A percentile compares a stretch with the other conserved stretches of the same genome.
Evolutionary conservation across 2,329 filamentous ascomycete genomes (phyloP).

Genomic region (Ilyonectria robusta): DNA sequence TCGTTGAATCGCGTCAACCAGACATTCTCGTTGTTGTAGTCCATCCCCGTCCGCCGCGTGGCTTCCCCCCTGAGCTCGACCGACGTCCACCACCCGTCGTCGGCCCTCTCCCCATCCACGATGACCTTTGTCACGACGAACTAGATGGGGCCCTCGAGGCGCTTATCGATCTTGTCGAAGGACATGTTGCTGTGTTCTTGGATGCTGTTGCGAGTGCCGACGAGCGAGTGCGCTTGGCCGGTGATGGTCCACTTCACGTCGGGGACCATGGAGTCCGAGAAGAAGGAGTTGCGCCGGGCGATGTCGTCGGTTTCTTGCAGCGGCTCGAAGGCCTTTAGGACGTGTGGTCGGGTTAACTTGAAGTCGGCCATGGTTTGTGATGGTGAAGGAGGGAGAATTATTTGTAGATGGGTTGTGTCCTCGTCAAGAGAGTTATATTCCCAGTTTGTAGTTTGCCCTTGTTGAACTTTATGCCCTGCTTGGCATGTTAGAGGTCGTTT

Average conservation of each 20-base stretch:
- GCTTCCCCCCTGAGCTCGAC: conserved; percentile 42
- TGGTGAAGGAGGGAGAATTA: not conserved
- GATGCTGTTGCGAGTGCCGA: conserved; percentile 38
- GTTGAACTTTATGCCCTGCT: conserved; percentile 13
- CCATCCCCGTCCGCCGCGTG: conserved; percentile 34
- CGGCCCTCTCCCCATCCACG: conserved; percentile 37
- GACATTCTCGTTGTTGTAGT: conserved; percentile 45
- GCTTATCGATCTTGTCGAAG: conserved; percentile 38
- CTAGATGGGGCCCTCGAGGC: conserved; percentile 40
- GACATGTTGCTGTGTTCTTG: conserved; percentile 36
- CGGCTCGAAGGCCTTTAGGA: conserved; percentile 38
- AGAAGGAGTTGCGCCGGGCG: conserved; percentile 35
- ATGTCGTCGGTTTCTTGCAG: conserved; percentile 36
- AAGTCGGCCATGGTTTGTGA: conserved; percentile 34
- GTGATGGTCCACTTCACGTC: conserved; percentile 44
- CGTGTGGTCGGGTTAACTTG: conserved; percentile 39
- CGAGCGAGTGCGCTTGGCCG: conserved; percentile 43
- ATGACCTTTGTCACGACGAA: conserved; percentile 40
- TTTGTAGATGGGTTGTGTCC: not conserved
- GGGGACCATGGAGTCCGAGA: conserved; percentile 34
- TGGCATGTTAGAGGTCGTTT: not conserved
- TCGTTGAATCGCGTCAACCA: conserved; percentile 44
- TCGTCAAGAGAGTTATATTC: not conserved
- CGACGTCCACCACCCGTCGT: conserved; percentile 44
- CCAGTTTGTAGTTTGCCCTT: conserved; percentile 6